Base-by-base conservation (phyloP, 441 rosid genomes). In the Theobroma grandiflorum region DNA sequence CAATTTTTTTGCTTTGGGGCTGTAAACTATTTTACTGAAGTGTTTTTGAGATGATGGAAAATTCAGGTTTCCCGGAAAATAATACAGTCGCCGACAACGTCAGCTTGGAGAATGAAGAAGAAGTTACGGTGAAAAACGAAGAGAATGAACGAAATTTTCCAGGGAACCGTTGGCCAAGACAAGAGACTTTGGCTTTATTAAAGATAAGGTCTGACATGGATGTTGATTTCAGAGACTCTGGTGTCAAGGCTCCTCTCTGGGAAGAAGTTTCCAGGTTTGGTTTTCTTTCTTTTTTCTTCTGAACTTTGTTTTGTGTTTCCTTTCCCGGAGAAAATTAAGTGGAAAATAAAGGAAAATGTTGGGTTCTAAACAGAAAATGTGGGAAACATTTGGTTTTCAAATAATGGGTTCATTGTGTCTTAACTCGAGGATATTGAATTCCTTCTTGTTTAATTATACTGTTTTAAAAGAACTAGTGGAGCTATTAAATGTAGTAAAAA, bases 121-220 rank as follows among this genome's bases (percentile, higher is more conserved):
- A 57, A 50, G 76, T 26, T 6, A 79, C 66, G 38, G 61, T 66
- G 71, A 84, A 82, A 70, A 64, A 35, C 58, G 90, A 83, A 75
- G 89, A 83, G 65, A 80, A 74, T 78, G 88, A 85, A 64, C 81
- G 86, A 58, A 74, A 20, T 74, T 76, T 70, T 18, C 33, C 84
- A 80, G 82, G 91, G 11, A 88, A 81, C 81, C 80, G 96, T 80
- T 92, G 96, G 96, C 96, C 96, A 42, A 79, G 82, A 71, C 86
- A 85, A 43, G 94, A 90, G 80, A 88, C 96, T 45, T n/a, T 90
- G 75, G 89, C 94, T 77, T 81, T 92, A 88, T 80, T 90, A 76
- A 83, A 82, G 84, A 84, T 90, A 82, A 86, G 96, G 91, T 86
- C 91, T 38, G 92, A 88, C 16, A 88, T 90, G 91, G 94, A 87